Base-by-base conservation (phyloP, 2,329 filamentous ascomycete genomes). In the Clarireedia homoeocarpa region DNA sequence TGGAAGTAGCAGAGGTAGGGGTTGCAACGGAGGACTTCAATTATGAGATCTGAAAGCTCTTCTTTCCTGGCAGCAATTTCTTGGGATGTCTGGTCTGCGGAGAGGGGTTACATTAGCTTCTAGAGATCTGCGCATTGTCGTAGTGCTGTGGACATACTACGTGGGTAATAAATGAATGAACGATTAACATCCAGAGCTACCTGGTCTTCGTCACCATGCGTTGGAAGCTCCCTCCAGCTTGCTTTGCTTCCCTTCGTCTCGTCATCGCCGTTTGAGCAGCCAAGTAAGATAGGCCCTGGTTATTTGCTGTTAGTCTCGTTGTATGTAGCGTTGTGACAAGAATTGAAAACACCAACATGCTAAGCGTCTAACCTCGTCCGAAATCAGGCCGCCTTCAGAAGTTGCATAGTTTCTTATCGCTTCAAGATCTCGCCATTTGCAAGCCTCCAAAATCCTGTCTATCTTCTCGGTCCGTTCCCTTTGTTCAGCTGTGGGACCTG, bases 101-200 rank as follows among this genome's bases (percentile, higher is more conserved):
- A 15, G 17, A 20, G 4, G 6, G 9, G 2, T 42, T n/a, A 42
- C 7, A n/a, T 42, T 17, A 42, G n/a, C 15, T 10, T 42, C 39
- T 42, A 17, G 9, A 57, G 10, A 34, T 34, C 10, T 34, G 9
- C 56, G 45, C 27, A 49, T 38, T 36, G n/a, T 49, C 34, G 34
- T 54, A 5, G 46, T 42, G 42, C 45, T 36, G 57, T 56, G 63
- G 67, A 9, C 79, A 66, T 77, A 94, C 91, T 82, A 60, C 82
- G 80, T 12, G 94, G 94, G 70, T 99, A 99, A 74, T 96, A 95
- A 59, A 97, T 87, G 72, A 99, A 99, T n/a, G 94, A 91, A 55
- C 94, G 82, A 72, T 96, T 84, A 55, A 99, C 94, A 69, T 99
- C 94, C 48, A 97, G 79, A 67, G 85, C 81, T 40, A 99, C 91